Conservation (phyloP, 2,329 filamentous ascomycete genomes). For the Penicillium sp. region DNA sequence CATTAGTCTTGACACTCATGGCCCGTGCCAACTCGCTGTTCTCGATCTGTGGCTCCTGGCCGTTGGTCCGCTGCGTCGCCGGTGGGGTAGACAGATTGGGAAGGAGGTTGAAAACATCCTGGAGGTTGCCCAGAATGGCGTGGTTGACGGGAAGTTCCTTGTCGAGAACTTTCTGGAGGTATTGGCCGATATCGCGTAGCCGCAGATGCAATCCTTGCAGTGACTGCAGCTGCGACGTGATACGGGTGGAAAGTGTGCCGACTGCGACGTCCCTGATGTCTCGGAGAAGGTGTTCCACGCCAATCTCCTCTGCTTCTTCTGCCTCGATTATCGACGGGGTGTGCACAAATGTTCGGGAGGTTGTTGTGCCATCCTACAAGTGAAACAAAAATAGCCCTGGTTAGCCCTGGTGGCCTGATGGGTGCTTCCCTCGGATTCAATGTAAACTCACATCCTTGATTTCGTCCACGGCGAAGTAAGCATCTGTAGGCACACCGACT, state of each 20-base stretch:
- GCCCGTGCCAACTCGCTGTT: slow-evolving; percentile 89
- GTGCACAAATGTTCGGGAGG: slow-evolving; percentile 95
- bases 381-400: background rate
- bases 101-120: slow-evolving; percentile 97
- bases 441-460: slow-evolving; percentile 84
- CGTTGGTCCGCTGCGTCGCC: slow-evolving; percentile 59
- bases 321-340: slow-evolving; percentile 98
- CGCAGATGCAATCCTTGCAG: slow-evolving; percentile 93
- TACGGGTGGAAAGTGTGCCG: slow-evolving; percentile 90
- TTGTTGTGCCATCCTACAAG: slow-evolving; percentile 87
- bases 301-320: slow-evolving; percentile 98
- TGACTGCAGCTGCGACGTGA: slow-evolving; percentile 96
- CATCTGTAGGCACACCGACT: slow-evolving; percentile 94
- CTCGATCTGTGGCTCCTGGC: slow-evolving; percentile 57
- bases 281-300: slow-evolving; percentile 93
- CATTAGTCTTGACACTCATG: slow-evolving; percentile 99
- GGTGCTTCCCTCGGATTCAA: background rate
- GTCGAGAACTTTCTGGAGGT: slow-evolving; percentile 93
- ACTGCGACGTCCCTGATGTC: slow-evolving; percentile 98
- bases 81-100: slow-evolving; percentile 88
- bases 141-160: slow-evolving; percentile 94
- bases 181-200: slow-evolving; percentile 90
- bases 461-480: slow-evolving; percentile 98
- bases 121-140: slow-evolving; percentile 94
- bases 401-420: slow-evolving; percentile 2